Base-by-base conservation (phyloP, 2,329 filamentous ascomycete species). In the Neodidymelliopsis sp. region DNA sequence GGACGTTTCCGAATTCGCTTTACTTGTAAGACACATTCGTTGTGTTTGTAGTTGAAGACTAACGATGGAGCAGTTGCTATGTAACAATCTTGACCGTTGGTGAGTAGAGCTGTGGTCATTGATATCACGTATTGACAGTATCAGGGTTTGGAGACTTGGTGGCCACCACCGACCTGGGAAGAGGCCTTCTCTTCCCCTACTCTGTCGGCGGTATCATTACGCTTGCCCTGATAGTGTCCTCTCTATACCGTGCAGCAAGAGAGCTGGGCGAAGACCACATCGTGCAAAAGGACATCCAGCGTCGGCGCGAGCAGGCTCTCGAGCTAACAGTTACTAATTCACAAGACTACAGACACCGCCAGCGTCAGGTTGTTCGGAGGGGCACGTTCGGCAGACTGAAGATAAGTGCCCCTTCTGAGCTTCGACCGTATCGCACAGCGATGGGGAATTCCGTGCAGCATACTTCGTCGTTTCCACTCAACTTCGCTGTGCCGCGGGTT, bases 151-250 rank as follows among this genome's bases (percentile, higher is more conserved):
- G 73, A 16, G 85, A 89, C 60, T 75, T 86, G n/a, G 76, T 77
- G n/a, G 74, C 83, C 0, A 73, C 71, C 0, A 82, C 78, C 6
- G 64, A 81, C 12, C 72, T 89, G 0, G 85, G 84, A 0, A 81
- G 87, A 29, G 88, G 85, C 1, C 77, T 97, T 2, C 77, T 96
- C 22, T 87, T 96, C 41, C 92, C 92, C 0, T 97, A 89, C 60
- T 87, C 91, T 0, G 83, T 96, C 0, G 79, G 91, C 6, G 92
- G 92, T 2, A 87, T 94, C 47, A 88, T 95, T 52, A 92, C 89
- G 59, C 80, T 96, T 1, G 91, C 89, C 83, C 78, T 96, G 18
- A 87, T 95, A 45, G 87, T 96, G 18, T 86, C 85, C 15, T 91
- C 88, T 28, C 90, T 96, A 54, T 84, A 89, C 24, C 89, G 79